Base-by-base conservation (phyloP, 306 rosid genomes). In the Alnus glutinosa region DNA sequence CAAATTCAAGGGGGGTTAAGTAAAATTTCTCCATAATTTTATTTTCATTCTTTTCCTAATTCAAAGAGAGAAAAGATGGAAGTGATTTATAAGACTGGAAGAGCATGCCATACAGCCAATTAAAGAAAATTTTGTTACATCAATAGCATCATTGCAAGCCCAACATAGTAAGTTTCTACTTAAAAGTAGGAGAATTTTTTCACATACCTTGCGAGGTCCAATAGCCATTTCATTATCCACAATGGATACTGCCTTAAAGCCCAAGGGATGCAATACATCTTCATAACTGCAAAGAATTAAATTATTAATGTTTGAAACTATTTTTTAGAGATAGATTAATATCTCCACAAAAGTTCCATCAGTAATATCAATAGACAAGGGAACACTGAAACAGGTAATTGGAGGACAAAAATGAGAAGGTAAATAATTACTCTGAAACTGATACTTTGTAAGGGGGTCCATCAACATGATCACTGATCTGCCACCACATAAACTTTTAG, bases 381-480 rank as follows among this genome's bases (percentile, higher is more conserved):
- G 34, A n/a, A 7, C 3, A 19, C 9, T 9, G 63, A 57, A 8
- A 57, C 32, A n/a, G 44, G 9, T 15, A 6, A 1, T 5, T 16
- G 44, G n/a, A 36, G 3, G 3, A 50, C 42, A 59, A 74, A 64
- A 42, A 52, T n/a, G 2, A 74, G 50, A 69, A 70, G 76, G 69
- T 68, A 3, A 71, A 69, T 74, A 55, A 28, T 46, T 80, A 86
- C 89, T 86, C 86, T 59, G 83, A 74, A 52, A 80, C 78, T 37
- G 89, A 86, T 28, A 86, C 87, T 74, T 63, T 80, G 82, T 83
- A 86, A 11, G 89, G 89, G 2, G 89, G 87, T 70, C 89, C 85
- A 77, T 86, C 89, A 74, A 47, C 49, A 69, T 74, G 83, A 57
- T 86, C 71, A 19, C 76, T 48, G 6, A 74, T 77, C 87, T 83